Evolutionary conservation across 345 rosid genomes (phyloP).

Genomic region (Populus euphratica): DNA sequence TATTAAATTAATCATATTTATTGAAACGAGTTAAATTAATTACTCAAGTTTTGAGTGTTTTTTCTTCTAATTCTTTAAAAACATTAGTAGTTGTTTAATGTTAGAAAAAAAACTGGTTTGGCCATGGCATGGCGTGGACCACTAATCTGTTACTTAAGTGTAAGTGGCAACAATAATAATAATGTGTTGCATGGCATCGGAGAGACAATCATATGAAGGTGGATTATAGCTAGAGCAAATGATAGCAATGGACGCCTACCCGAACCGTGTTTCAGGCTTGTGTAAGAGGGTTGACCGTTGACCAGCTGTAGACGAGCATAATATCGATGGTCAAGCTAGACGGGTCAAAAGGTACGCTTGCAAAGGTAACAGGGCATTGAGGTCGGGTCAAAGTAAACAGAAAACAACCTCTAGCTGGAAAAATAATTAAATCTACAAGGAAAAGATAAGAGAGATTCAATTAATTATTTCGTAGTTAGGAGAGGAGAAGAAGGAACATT

Average conservation of each 20-base stretch:
- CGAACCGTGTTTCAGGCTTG: background rate
- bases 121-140: no score
- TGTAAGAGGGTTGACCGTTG: conserved; percentile 6
- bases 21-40: no score
- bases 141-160: no score
- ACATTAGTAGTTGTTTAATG: no score
- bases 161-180: no score
- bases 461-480: background rate
- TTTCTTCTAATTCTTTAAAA: no score
- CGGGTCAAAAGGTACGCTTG: conserved; percentile 6
- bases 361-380: background rate
- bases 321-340: background rate
- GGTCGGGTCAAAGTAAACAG: background rate
- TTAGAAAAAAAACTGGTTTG: no score
- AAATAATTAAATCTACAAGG: background rate
- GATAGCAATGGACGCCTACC: conserved; percentile 13
- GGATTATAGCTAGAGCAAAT: background rate
- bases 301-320: background rate
- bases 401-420: background rate
- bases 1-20: no score
- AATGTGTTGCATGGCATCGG: background rate
- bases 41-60: no score
- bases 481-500: background rate
- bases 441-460: background rate
- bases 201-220: background rate